A percentile compares a stretch with the other conserved stretches of the same genome.
These are phyloP conservation scores for Strobilomyces confusus DNA, from an alignment of 768 basidiomycete genomes.

Conservation along the genomic window DNA sequence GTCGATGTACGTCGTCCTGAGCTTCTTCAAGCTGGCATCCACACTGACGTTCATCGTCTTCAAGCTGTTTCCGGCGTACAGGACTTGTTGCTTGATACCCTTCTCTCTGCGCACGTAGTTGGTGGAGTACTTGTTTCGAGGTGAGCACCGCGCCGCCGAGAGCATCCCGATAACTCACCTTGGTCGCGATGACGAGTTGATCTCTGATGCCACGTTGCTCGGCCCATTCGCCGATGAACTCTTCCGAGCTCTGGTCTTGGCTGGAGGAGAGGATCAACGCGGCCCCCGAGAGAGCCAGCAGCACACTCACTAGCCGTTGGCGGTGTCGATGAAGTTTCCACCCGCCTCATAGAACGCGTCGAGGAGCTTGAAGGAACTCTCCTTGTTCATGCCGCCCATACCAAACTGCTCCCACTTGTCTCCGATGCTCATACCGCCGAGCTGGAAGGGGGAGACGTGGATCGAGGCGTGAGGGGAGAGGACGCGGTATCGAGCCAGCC, in stretches of 20 bases:
- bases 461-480: slow-evolving; percentile 36
- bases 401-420: slow-evolving; percentile 34
- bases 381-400: slow-evolving; percentile 40
- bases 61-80: slow-evolving; percentile 36
- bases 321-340: slow-evolving; percentile 49
- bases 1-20: slow-evolving; percentile 56
- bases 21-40: slow-evolving; percentile 39
- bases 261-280: slow-evolving; percentile 16
- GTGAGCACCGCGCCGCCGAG: slow-evolving; percentile 6
- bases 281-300: neutral
- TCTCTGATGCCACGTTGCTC: slow-evolving; percentile 40
- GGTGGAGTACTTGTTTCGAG: slow-evolving; percentile 13
- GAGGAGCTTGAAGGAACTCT: slow-evolving; percentile 41
- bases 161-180: slow-evolving; percentile 10
- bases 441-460: slow-evolving; percentile 40
- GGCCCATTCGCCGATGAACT: slow-evolving; percentile 50
- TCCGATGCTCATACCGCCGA: slow-evolving; percentile 45
- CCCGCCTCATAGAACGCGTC: slow-evolving; percentile 35
- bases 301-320: slow-evolving; percentile 38
- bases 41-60: slow-evolving; percentile 33
- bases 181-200: slow-evolving; percentile 48
- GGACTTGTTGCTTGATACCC: slow-evolving; percentile 19
- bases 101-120: slow-evolving; percentile 14
- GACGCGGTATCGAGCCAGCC: slow-evolving; percentile 32
- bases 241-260: slow-evolving; percentile 56